Conservation (phyloP, 176 grass and related monocot genomes). For the Secale cereale region DNA sequence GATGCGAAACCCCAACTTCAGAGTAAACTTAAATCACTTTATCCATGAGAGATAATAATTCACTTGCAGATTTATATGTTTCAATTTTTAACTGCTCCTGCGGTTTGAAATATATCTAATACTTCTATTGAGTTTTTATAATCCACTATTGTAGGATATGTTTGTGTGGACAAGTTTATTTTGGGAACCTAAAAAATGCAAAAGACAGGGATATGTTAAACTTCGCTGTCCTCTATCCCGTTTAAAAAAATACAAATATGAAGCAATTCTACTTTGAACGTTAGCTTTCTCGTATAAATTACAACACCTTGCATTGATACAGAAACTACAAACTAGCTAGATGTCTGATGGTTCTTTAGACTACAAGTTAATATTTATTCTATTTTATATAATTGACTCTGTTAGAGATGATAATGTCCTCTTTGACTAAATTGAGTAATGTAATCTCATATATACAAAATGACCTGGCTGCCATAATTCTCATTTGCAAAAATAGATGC, state of each 20-base stretch:
- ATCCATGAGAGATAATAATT: too few species aligned
- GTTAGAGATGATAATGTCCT: not conserved
- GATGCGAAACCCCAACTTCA: too few species aligned
- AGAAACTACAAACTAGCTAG: not conserved
- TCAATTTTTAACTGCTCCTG: not conserved
- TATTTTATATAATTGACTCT: not conserved
- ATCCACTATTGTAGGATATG: not conserved
- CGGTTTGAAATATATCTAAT: not conserved
- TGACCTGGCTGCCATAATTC: not conserved
- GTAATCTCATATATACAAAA: not conserved
- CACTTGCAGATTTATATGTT: too few species aligned
- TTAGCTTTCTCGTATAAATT: slow-evolving; percentile 17
- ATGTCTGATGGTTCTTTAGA: not conserved
- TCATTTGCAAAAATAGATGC: not conserved
- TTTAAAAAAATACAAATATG: not conserved
- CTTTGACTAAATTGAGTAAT: slow-evolving; percentile 8
- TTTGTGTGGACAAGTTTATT: not conserved
- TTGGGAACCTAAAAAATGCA: not conserved
- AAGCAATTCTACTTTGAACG: not conserved
- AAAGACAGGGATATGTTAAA: slow-evolving; percentile 5
- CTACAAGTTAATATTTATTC: not conserved
- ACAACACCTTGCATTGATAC: not conserved
- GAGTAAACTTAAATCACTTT: too few species aligned
- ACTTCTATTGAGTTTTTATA: not conserved
- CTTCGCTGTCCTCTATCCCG: not conserved